Percentiles rank a stretch among this genome's conserved stretches.
phyloP scores from a whole-genome alignment of 306 rosid species.

The Senna siamea region DNA sequence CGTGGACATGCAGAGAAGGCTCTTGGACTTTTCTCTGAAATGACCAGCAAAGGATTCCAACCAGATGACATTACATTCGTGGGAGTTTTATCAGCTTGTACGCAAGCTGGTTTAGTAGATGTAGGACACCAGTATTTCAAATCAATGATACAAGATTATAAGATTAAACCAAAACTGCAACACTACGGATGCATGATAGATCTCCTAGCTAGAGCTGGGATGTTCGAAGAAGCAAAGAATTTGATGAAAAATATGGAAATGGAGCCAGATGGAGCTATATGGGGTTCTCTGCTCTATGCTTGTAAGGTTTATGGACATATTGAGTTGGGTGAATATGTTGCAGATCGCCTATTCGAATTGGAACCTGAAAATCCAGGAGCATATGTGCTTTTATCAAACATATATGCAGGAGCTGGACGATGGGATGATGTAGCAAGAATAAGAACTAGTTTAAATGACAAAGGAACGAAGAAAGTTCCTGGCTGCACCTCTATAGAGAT shows the following conservation, averaged over 20 bases:
- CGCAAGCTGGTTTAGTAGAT: conserved; percentile 71
- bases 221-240: conserved; percentile 56
- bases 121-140: conserved; percentile 55
- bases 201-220: conserved; percentile 59
- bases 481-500: conserved; percentile 52
- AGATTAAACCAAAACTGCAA: conserved; percentile 49
- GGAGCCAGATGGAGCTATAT: conserved; percentile 51
- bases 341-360: conserved; percentile 38
- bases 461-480: conserved; percentile 32
- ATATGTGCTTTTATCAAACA: conserved; percentile 48
- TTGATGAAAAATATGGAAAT: conserved; percentile 58
- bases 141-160: conserved; percentile 53
- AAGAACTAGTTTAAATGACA: conserved; percentile 52
- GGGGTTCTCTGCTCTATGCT: conserved; percentile 65
- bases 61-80: conserved; percentile 88
- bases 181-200: conserved; percentile 68
- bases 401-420: conserved; percentile 48
- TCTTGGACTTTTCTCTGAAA: conserved; percentile 55
- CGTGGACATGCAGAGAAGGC: conserved; percentile 62
- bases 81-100: conserved; percentile 80
- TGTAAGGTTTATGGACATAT: conserved; percentile 57
- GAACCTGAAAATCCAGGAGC: conserved; percentile 56
- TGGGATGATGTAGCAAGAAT: conserved; percentile 49
- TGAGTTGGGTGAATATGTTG: conserved; percentile 51
- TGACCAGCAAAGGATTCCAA: conserved; percentile 53